Conservation (phyloP, 2,329 filamentous ascomycete species). For the Alternaria brassicae region DNA sequence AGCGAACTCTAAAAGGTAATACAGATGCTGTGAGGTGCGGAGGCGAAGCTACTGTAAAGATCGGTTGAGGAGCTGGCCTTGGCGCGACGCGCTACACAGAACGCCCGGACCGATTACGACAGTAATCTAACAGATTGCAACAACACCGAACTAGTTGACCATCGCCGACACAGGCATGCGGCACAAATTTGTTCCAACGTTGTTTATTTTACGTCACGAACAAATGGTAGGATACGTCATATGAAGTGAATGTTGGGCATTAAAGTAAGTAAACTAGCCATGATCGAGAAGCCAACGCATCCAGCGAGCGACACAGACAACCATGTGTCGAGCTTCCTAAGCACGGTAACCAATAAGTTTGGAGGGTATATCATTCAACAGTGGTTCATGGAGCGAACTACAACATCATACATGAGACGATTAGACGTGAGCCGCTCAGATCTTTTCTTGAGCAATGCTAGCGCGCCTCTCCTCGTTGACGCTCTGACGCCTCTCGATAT, state of each 20-base stretch:
- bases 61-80: not conserved
- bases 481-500: conserved; percentile 40
- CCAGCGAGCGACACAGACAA: not conserved
- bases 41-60: no score
- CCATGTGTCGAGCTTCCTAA: not conserved
- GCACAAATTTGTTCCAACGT: not conserved
- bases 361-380: conserved; percentile 10
- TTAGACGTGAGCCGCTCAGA: not conserved
- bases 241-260: conserved; percentile 5
- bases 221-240: not conserved
- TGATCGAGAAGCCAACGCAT: not conserved
- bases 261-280: conserved; percentile 1
- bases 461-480: conserved; percentile 22
- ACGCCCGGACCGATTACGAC: not conserved
- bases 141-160: not conserved
- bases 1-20: no score
- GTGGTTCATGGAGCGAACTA: not conserved
- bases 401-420: conserved; percentile 2
- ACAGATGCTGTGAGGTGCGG: no score
- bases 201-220: not conserved
- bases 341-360: conserved; percentile 1
- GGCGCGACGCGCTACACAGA: not conserved
- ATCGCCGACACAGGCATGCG: not conserved
- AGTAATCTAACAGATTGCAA: not conserved
- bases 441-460: conserved; percentile 26